phyloP scores from a whole-genome alignment of 2,329 filamentous ascomycete genomes.

The Curvularia hawaiiensis region DNA sequence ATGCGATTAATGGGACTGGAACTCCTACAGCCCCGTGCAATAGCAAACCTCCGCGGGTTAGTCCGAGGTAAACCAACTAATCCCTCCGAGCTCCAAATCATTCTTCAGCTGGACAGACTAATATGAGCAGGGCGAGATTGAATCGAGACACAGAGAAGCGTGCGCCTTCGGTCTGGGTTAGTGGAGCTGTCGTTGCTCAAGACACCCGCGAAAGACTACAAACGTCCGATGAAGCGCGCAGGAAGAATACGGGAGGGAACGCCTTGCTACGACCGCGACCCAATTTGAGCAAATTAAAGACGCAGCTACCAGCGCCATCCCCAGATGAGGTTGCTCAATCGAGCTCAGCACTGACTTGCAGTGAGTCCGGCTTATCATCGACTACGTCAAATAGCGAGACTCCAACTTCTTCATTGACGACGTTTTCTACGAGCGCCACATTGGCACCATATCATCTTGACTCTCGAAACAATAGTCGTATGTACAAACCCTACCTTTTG shows the following conservation, averaged over 20 bases:
- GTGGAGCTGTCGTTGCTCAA: conserved; percentile 24
- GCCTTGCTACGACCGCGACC: not conserved
- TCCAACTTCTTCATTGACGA: conserved; percentile 24
- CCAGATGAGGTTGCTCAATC: not conserved
- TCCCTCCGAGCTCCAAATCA: no score
- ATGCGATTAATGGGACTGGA: conserved; percentile 29
- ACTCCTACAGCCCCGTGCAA: conserved; percentile 1
- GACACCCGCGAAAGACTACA: conserved; percentile 33
- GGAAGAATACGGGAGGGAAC: conserved; percentile 6
- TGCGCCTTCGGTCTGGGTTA: conserved; percentile 26
- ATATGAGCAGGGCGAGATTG: not conserved
- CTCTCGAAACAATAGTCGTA: conserved; percentile 9
- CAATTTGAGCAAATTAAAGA: conserved; percentile 8
- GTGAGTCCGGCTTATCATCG: conserved; percentile 22
- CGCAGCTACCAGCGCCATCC: conserved; percentile 1
- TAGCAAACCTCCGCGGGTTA: not conserved
- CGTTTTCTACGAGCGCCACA: conserved; percentile 9
- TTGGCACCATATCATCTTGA: not conserved
- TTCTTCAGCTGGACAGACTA: not conserved
- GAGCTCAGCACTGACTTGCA: conserved; percentile 24
- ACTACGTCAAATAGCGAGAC: conserved; percentile 21
- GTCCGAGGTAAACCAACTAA: not conserved
- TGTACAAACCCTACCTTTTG: not conserved
- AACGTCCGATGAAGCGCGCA: conserved; percentile 31
- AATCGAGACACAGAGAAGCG: not conserved